phyloP scores from a whole-genome alignment of 352 stramenopile genomes.

The Globisporangium iwayamae region DNA sequence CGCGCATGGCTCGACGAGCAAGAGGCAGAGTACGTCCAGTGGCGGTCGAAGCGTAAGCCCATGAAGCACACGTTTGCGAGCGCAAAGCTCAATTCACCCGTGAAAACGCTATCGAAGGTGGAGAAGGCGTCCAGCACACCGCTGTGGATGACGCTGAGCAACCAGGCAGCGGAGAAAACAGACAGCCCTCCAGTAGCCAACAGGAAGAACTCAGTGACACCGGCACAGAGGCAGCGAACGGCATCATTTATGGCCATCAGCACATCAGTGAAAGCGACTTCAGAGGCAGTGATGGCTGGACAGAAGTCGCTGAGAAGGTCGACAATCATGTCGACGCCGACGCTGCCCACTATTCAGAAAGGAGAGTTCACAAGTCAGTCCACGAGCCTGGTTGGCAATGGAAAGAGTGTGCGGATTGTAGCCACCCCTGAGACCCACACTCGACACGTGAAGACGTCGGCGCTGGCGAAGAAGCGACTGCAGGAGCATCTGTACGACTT shows the following conservation, averaged over 20 bases:
- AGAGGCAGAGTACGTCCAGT: slow-evolving; percentile 42
- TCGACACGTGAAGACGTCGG: slow-evolving; percentile 2
- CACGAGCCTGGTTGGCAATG: background rate
- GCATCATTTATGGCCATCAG: background rate
- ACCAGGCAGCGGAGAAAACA: slow-evolving; percentile 5
- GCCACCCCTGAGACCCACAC: background rate
- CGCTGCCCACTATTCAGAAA: slow-evolving; percentile 2
- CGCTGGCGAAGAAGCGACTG: slow-evolving; percentile 29
- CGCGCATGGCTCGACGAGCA: slow-evolving; percentile 49
- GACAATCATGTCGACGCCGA: slow-evolving; percentile 6
- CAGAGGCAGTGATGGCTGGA: background rate
- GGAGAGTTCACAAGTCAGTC: background rate
- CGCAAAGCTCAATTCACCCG: slow-evolving; percentile 44
- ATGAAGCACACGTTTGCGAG: slow-evolving; percentile 44
- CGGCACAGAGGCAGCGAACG: background rate
- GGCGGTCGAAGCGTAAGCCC: slow-evolving; percentile 33
- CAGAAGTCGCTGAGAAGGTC: background rate
- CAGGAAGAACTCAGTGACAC: background rate
- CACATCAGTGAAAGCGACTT: background rate
- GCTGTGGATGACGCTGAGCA: slow-evolving; percentile 19
- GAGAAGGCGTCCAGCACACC: slow-evolving; percentile 14
- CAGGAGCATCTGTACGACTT: slow-evolving; percentile 59
- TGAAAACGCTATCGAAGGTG: slow-evolving; percentile 14
- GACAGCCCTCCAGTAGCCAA: background rate
- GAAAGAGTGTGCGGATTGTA: background rate